A percentile compares a stretch with the other conserved stretches of the same genome.
Evolutionary conservation across 768 basidiomycete genomes (phyloP).

Genomic region (Pholiota microspora): DNA sequence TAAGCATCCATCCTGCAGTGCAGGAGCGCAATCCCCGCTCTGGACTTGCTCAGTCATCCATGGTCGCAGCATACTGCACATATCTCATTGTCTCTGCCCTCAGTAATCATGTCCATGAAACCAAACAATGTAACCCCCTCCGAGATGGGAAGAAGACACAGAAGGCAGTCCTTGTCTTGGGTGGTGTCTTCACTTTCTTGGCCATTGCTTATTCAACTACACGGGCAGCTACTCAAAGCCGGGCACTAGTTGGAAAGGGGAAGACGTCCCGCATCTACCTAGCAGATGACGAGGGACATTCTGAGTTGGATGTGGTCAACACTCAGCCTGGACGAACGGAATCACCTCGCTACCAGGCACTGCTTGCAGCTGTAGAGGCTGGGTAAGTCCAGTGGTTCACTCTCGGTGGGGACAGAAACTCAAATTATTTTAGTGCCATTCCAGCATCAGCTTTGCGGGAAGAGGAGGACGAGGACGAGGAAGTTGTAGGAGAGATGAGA

Average conservation of each 20-base stretch:
- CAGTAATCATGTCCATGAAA: slow-evolving; percentile 82
- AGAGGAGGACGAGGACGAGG: slow-evolving; percentile 78
- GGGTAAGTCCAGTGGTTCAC: slow-evolving; percentile 52
- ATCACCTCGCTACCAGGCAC: slow-evolving; percentile 87
- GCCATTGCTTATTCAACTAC: slow-evolving; percentile 98
- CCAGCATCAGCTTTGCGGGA: slow-evolving; percentile 90
- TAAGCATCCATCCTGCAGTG: slow-evolving; percentile 81
- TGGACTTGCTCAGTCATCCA: slow-evolving; percentile 90
- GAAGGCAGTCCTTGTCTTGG: slow-evolving; percentile 84
- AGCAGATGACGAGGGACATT: slow-evolving; percentile 52
- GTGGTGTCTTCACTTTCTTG: slow-evolving; percentile 94
- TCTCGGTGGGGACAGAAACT: slow-evolving; percentile 1
- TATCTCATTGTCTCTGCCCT: slow-evolving; percentile 94
- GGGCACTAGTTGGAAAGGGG: slow-evolving; percentile 78
- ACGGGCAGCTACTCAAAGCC: slow-evolving; percentile 92
- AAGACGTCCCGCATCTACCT: slow-evolving; percentile 67
- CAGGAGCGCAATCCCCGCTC: slow-evolving; percentile 94
- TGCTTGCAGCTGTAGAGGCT: slow-evolving; percentile 94
- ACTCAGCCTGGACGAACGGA: slow-evolving; percentile 84
- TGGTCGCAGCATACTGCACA: slow-evolving; percentile 98
- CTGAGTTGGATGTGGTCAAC: slow-evolving; percentile 74
- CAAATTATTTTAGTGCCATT: slow-evolving; percentile 58
- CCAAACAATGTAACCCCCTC: slow-evolving; percentile 82
- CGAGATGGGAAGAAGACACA: slow-evolving; percentile 68
- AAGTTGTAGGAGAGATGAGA: slow-evolving; percentile 60